Base-by-base conservation (phyloP, 257 asterid genomes). In the Datura wrightii region DNA sequence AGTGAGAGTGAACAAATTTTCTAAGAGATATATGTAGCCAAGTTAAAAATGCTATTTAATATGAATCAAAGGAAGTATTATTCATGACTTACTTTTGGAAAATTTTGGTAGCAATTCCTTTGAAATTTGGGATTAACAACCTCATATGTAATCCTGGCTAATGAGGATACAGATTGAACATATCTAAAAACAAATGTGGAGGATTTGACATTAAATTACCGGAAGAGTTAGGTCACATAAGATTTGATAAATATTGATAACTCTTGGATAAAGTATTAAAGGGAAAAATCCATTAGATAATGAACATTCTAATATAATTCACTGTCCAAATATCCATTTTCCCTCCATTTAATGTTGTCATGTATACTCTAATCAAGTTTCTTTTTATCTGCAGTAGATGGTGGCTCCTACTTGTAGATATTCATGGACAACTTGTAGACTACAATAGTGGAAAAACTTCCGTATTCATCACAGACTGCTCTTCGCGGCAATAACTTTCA, bases 401-500 rank as follows among this genome's bases (percentile, higher is more conserved):
- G 74, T 65, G 74, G 74, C 48, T 65, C 74, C 74, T 65, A 65
- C 19, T 65, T 34, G 14, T 65, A 34, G 46, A 65, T 65, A 65
- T 65, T 36, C 74, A 65, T 65, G 74, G 74, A 36, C 74, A 46
- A 65, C 46, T 65, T 65, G 19, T 13, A 53, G 58, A 10, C 58
- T 11, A 53, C 58, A 53, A 53, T 53, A 11, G 58, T 36, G 19
- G 46, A 10, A 65, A 36, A 65, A 65, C 74, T 36, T 16, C 46
- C 39, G 24, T 62, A 24, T 62, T 62, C 10, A 65, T 14, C 72
- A 34, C 46, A 36, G 10, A 65, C 41, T 9, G 37, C 71, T 34
- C 71, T 65, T 65, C 3, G 44, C 15, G 9, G 42, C 44, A 34
- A 11, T 44, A 65, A 65, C 41, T 24, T 31, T 65, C n/a, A 34